These are phyloP conservation scores for Globisporangium nunn DNA, from an alignment of 352 stramenopile species.

Conservation along the genomic window DNA sequence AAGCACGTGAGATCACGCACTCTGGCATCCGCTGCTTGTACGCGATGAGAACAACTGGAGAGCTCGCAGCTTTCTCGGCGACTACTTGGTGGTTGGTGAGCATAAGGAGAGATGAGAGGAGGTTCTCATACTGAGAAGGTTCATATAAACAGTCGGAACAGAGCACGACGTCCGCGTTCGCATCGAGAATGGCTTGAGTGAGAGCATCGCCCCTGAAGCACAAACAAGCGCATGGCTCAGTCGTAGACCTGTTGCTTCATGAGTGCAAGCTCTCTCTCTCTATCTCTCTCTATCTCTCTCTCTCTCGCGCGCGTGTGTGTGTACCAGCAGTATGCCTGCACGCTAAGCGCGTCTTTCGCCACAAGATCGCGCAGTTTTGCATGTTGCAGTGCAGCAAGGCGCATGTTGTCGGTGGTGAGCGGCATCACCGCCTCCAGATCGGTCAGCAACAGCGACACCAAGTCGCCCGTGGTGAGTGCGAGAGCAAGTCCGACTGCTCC, in stretches of 20 bases:
- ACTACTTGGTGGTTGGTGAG: constrained; percentile 16
- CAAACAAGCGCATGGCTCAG: neutral
- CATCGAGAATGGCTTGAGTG: neutral
- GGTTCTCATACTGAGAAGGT: constrained; percentile 21
- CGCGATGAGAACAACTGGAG: constrained; percentile 29
- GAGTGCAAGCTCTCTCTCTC: too few relatives aligned
- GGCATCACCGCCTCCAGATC: constrained; percentile 44
- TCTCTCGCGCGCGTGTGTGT: neutral
- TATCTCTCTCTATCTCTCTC: too few relatives aligned
- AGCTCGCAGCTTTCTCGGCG: neutral
- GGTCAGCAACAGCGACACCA: constrained; percentile 39
- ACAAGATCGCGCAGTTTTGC: constrained; percentile 15
- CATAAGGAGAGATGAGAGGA: constrained; percentile 35
- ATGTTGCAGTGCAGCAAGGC: constrained; percentile 17
- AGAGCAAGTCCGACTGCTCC: constrained; percentile 44
- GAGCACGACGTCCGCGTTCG: constrained; percentile 18
- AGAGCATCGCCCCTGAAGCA: constrained; percentile 5
- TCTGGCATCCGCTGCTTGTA: constrained; percentile 63
- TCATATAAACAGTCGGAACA: constrained; percentile 76
- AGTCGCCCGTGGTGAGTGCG: constrained; percentile 6
- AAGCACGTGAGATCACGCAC: constrained; percentile 14
- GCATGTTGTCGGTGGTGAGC: constrained; percentile 30
- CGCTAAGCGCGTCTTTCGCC: constrained; percentile 15
- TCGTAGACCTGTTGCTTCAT: too few relatives aligned
- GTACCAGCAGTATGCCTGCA: constrained; percentile 33